Evolutionary conservation across 2,329 filamentous ascomycete genomes (phyloP).

Genomic region (Sclerotinia minor): DNA sequence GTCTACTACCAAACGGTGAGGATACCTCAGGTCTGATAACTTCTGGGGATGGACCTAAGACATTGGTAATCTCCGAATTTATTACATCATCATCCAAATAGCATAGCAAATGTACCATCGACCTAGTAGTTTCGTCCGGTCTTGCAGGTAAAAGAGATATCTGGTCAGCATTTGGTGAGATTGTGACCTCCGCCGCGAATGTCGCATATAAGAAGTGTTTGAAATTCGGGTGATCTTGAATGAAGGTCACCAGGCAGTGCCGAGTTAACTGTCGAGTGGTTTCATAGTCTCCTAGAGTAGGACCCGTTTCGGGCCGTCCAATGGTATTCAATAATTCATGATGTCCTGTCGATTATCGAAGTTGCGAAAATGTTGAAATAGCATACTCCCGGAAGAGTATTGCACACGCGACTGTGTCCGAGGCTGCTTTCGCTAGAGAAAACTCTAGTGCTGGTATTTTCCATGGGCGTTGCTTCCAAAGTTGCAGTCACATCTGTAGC

Average conservation of each 20-base stretch:
- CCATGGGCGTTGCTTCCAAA: too few species aligned
- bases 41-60: background rate
- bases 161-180: background rate
- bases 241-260: background rate
- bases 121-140: too few species aligned
- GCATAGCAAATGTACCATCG: background rate
- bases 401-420: background rate
- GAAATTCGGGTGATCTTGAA: background rate
- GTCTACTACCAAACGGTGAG: too few species aligned
- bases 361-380: background rate
- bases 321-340: background rate
- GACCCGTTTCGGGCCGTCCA: background rate
- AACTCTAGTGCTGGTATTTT: background rate
- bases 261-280: background rate
- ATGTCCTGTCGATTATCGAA: too few species aligned
- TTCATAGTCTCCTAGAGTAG: background rate
- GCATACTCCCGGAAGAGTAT: fast-evolving
- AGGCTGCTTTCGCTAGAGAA: background rate
- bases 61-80: too few species aligned
- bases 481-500: too few species aligned
- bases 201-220: background rate
- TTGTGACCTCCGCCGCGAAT: too few species aligned
- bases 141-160: background rate
- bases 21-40: background rate
- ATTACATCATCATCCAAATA: background rate